Conservation (phyloP, 2,329 filamentous ascomycete genomes). For the Elsinoe ampelina region DNA sequence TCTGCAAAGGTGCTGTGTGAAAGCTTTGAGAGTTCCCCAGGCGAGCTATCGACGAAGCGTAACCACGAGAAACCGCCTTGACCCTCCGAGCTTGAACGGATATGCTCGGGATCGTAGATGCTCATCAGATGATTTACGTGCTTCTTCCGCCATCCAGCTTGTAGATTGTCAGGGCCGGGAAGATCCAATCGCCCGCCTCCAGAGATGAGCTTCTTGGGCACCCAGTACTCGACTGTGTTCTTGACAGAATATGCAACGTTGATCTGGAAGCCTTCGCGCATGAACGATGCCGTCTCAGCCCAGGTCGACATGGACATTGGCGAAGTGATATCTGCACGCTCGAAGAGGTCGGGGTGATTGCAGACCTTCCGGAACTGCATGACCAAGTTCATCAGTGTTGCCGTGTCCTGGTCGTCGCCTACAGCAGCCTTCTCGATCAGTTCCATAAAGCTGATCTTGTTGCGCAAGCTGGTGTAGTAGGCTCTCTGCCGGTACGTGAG, state of each 20-base stretch:
- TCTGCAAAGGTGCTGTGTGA: constrained; percentile 64
- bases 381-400: constrained; percentile 95
- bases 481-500: constrained; percentile 92
- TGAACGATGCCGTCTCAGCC: constrained; percentile 89
- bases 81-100: constrained; percentile 53
- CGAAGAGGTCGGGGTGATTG: constrained; percentile 95
- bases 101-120: constrained; percentile 75
- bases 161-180: constrained; percentile 61
- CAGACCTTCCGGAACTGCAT: constrained; percentile 99
- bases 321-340: constrained; percentile 83
- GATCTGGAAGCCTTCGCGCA: constrained; percentile 75
- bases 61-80: constrained; percentile 77
- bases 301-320: constrained; percentile 78
- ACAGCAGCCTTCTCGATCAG: constrained; percentile 93
- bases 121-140: constrained; percentile 78
- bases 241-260: constrained; percentile 79
- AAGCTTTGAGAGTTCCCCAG: constrained; percentile 60
- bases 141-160: constrained; percentile 70
- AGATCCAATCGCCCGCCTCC: constrained; percentile 67
- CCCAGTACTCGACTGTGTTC: constrained; percentile 71
- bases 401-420: constrained; percentile 88
- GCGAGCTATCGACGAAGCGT: constrained; percentile 70
- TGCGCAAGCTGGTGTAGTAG: constrained; percentile 83
- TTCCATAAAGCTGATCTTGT: constrained; percentile 98
- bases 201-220: constrained; percentile 77